Conservation (phyloP, 2,329 filamentous ascomycete species). For the Nannizziopsis arthrosporioides region DNA sequence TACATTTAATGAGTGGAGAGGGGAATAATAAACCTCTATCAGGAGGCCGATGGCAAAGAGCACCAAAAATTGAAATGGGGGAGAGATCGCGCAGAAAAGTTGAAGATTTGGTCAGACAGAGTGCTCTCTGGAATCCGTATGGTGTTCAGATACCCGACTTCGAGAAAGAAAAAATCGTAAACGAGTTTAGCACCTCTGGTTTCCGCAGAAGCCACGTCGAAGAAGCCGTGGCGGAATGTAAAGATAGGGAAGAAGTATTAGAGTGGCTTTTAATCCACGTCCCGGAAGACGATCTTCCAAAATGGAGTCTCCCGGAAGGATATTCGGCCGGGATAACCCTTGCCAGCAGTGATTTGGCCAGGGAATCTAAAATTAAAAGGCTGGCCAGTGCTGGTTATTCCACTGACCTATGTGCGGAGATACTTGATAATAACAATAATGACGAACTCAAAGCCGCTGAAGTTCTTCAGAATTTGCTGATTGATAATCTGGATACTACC, state of each 20-base stretch:
- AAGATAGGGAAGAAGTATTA: conserved; percentile 80
- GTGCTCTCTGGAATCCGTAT: conserved; percentile 80
- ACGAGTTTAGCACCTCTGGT: conserved; percentile 63
- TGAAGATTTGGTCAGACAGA: conserved; percentile 64
- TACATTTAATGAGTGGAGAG: conserved; percentile 38
- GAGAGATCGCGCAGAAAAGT: conserved; percentile 65
- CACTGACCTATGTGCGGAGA: conserved; percentile 65
- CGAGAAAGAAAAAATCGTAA: conserved; percentile 51
- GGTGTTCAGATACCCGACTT: conserved; percentile 51
- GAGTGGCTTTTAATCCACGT: conserved; percentile 97
- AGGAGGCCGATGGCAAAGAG: conserved; percentile 52
- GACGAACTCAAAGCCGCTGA: conserved; percentile 71
- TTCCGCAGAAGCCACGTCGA: conserved; percentile 84
- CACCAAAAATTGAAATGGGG: conserved; percentile 89
- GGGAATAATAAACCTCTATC: conserved; percentile 26
- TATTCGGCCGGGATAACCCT: conserved; percentile 86
- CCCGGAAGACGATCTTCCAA: conserved; percentile 88
- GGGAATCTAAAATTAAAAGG: conserved; percentile 70
- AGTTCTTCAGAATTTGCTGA: conserved; percentile 59
- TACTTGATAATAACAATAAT: conserved; percentile 56
- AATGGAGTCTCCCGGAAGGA: conserved; percentile 81
- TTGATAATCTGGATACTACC: conserved; percentile 34
- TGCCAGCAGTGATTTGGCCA: conserved; percentile 66
- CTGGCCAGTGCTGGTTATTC: conserved; percentile 77
- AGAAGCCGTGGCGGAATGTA: conserved; percentile 77